Conservation (phyloP, 2,329 filamentous ascomycete species). For the Exophiala aquamarina region DNA sequence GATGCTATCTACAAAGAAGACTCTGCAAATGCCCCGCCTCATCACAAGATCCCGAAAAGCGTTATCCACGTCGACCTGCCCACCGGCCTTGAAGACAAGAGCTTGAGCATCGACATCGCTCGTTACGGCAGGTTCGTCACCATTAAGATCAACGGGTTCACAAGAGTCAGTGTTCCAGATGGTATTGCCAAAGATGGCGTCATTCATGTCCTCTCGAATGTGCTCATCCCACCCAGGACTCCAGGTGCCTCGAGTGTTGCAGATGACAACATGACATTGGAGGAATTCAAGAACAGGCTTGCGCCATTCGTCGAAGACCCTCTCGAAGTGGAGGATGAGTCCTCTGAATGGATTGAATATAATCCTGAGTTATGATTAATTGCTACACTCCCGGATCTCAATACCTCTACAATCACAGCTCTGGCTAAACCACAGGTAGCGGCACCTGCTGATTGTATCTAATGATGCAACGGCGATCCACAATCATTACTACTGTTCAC, state of each 20-base stretch:
- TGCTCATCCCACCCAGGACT: conserved; percentile 74
- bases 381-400: neutral
- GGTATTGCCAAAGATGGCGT: conserved; percentile 76
- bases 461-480: conserved; percentile 13
- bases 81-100: conserved; percentile 67
- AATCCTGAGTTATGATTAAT: conserved; percentile 13
- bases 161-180: conserved; percentile 66
- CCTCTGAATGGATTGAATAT: conserved; percentile 11
- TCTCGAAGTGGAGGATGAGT: conserved; percentile 4
- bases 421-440: too few species aligned
- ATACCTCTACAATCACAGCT: neutral
- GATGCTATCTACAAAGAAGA: conserved; percentile 70
- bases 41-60: conserved; percentile 39
- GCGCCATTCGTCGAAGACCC: conserved; percentile 43
- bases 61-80: conserved; percentile 64
- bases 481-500: conserved; percentile 16
- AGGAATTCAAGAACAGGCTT: conserved; percentile 61
- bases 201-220: conserved; percentile 70
- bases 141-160: conserved; percentile 75
- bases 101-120: conserved; percentile 69
- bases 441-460: neutral
- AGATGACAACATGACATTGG: conserved; percentile 49
- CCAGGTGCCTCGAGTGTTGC: conserved; percentile 37
- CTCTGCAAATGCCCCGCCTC: conserved; percentile 20
- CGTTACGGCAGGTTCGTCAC: conserved; percentile 66